Base-by-base conservation (phyloP, 345 rosid species). In the Acer negundo region DNA sequence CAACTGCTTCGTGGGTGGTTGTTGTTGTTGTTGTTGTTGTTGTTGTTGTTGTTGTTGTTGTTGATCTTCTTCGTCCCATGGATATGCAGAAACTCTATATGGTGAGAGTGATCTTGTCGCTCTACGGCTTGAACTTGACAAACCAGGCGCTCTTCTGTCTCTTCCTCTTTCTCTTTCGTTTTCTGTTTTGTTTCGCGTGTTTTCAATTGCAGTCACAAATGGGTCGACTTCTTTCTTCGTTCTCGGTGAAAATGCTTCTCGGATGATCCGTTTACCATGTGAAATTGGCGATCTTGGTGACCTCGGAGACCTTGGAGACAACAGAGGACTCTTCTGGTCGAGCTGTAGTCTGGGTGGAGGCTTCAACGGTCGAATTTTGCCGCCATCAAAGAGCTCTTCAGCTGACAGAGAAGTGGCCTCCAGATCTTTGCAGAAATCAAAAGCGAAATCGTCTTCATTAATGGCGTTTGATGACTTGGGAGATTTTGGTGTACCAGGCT, bases 301-400 rank as follows among this genome's bases (percentile, higher is more conserved):
- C 62, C 75, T 83, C 1, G 90, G 84, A 1, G 93, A 85, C 44
- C 74, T 42, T 6, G 76, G 86, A 15, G 86, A 81, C 8, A 73
- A 44, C 42, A 80, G 79, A 2, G 84, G 85, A 42, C 74, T 85
- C 64, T 46, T 83, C 75, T 23, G 73, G 4, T 89, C 89, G 24
- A 77, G 19, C 28, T 82, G 87, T 35, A 88, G 69, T 77, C 89
- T 35, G 0, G 95, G 92, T 1, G 97, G 93, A 61, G 90, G 92
- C 87, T 87, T 89, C 81, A 92, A 80, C 4, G 92, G 92, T 75
- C 87, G 85, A 58, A 93, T 93, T 72, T 87, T 88, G 69, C 93
- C 97, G 5, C 92, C 91, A 62, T 91, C 91, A 44, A 92, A 92
- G 20, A 92, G 90, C 78, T 92, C 93, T 12, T 92, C 97, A 1